Evolutionary conservation across 441 rosid species (phyloP).

Genomic region (Croton setiger): DNA sequence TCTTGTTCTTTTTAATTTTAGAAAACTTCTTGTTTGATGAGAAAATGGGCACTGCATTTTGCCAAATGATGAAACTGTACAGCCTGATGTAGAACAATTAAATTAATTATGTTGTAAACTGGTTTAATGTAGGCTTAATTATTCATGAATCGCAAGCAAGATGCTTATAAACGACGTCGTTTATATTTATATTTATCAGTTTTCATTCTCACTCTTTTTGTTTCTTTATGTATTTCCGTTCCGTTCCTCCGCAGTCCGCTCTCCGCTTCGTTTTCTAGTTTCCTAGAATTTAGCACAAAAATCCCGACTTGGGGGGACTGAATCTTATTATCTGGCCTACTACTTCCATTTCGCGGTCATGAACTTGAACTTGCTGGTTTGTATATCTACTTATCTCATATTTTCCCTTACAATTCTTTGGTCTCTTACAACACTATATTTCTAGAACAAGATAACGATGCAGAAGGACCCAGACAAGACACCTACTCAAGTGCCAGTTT

Average conservation of each 20-base stretch:
- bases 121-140: too few species aligned
- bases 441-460: conserved; percentile 50
- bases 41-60: background rate
- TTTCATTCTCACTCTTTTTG: background rate
- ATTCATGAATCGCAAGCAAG: too few species aligned
- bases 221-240: background rate
- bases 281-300: background rate
- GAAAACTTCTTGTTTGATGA: background rate
- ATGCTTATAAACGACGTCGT: too few species aligned
- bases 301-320: background rate
- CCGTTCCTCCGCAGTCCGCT: background rate
- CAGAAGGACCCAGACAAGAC: conserved; percentile 41
- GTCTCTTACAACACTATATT: background rate
- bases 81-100: background rate
- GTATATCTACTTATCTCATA: too few species aligned
- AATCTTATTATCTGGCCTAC: background rate
- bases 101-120: background rate
- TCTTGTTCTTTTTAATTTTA: background rate
- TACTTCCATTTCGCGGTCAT: conserved; percentile 4
- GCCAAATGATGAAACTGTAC: background rate
- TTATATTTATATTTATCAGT: too few species aligned
- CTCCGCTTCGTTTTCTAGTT: background rate
- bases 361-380: conserved; percentile 29
- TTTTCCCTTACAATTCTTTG: background rate
- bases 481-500: conserved; percentile 33